Base-by-base conservation (phyloP, 306 rosid genomes). In the Rubus parviflorus region DNA sequence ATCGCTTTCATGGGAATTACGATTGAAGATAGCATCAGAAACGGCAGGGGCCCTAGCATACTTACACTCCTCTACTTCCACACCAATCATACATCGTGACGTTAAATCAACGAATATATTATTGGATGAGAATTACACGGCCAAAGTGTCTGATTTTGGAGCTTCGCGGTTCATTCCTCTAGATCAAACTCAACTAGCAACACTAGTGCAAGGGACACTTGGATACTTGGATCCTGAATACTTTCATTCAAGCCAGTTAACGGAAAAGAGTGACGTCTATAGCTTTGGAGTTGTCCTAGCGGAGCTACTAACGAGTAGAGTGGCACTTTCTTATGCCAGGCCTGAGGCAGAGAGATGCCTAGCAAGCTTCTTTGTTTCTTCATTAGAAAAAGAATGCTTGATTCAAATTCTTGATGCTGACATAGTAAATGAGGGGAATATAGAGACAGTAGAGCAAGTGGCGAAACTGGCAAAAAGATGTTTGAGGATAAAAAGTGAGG, bases 1-100 rank as follows among this genome's bases (percentile, higher is more conserved):
- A 13, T 0, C 67, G 0, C 77, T 81, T 38, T 11, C 84, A 0
- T 81, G 61, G 81, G 78, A 71, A 64, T 11, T 70, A 53, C 69
- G 78, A 37, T 5, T 76, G 65, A 81, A 72, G 56, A 81, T 72
- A 42, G 81, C 81, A 43, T 5, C 71, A 0, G 75, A 81, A 35
- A 53, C 47, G 2, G 85, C 81, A 20, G 74, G 47, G 2, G 85
- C 81, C 15, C 9, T 81, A 5, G 45, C 85, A 2, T 65, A 77
- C 58, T 76, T 81, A 38, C 85, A 81, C 45, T 71, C 57, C 14
- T 75, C 80, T 1, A n/a, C 61, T 15, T 46, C 35, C 2, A 37
- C 48, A 15, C 78, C 66, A 0, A 81, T 76, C 0, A 41, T 76
- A 4, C 85, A 81, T 2, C 22, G 85, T 43, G 78, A 81, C 19